Conservation (phyloP, 2,329 filamentous ascomycete species). For the Rosellinia necatrix region DNA sequence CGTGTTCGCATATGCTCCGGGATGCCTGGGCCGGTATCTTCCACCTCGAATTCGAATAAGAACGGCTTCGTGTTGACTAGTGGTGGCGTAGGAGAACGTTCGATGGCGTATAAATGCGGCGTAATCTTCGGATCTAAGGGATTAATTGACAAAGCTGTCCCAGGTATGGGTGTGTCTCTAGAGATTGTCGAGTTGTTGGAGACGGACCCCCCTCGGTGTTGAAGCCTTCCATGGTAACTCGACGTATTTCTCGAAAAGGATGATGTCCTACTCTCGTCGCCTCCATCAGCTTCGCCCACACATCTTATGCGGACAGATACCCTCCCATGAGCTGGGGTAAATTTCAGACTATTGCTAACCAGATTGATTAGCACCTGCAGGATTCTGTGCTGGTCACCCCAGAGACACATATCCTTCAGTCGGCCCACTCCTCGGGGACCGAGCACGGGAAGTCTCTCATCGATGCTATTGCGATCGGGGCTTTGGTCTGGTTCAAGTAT, state of each 20-base stretch:
- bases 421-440: slow-evolving; percentile 70
- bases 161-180: slow-evolving; percentile 43
- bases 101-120: slow-evolving; percentile 53
- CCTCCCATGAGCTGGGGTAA: slow-evolving; percentile 76
- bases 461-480: slow-evolving; percentile 43
- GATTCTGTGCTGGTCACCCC: slow-evolving; percentile 91
- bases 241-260: slow-evolving; percentile 55
- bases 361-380: slow-evolving; percentile 93
- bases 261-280: slow-evolving; percentile 52
- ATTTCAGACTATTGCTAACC: slow-evolving; percentile 90
- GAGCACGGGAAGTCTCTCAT: slow-evolving; percentile 56
- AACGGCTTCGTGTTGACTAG: slow-evolving; percentile 68
- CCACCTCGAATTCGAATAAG: slow-evolving; percentile 84
- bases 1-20: slow-evolving; percentile 75
- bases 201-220: slow-evolving; percentile 53
- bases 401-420: slow-evolving; percentile 83
- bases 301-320: slow-evolving; percentile 80
- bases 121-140: slow-evolving; percentile 61
- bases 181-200: slow-evolving; percentile 58
- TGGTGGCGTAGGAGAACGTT: slow-evolving; percentile 63
- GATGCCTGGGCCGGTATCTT: slow-evolving; percentile 88
- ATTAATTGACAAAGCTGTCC: slow-evolving; percentile 66
- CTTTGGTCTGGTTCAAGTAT: slow-evolving; percentile 35
- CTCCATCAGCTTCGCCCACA: slow-evolving; percentile 60
- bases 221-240: slow-evolving; percentile 46